A percentile compares a stretch with the other conserved stretches of the same genome.
Evolutionary conservation across 2,329 filamentous ascomycete species (phyloP).

Genomic region (Corinectria fuckeliana): DNA sequence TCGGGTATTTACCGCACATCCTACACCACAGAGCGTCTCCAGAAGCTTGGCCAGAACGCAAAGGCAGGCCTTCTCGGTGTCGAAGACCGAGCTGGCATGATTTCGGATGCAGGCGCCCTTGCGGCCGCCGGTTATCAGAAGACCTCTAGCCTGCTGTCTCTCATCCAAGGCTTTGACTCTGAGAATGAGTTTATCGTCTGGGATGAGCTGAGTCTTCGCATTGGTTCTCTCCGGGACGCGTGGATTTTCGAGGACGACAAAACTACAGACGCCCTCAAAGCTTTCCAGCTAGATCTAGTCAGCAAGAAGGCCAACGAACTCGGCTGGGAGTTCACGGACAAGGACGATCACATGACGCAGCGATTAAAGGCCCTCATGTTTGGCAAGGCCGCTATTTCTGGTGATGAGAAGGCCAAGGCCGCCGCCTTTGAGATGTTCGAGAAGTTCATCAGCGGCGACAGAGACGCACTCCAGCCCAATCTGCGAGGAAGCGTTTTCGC

Average conservation of each 20-base stretch:
- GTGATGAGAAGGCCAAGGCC: slow-evolving; percentile 78
- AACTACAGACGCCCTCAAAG: slow-evolving; percentile 76
- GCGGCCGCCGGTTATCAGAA: slow-evolving; percentile 91
- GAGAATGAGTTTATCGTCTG: slow-evolving; percentile 93
- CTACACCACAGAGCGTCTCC: slow-evolving; percentile 81
- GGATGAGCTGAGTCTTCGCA: slow-evolving; percentile 85
- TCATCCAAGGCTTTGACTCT: slow-evolving; percentile 82
- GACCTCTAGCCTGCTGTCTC: slow-evolving; percentile 84
- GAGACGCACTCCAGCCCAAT: slow-evolving; percentile 86
- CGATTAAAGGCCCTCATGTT: slow-evolving; percentile 96
- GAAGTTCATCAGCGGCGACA: slow-evolving; percentile 82
- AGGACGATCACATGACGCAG: slow-evolving; percentile 87
- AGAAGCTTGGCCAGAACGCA: slow-evolving; percentile 87
- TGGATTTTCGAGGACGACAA: slow-evolving; percentile 82
- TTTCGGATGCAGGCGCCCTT: slow-evolving; percentile 88
- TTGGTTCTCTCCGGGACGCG: slow-evolving; percentile 79
- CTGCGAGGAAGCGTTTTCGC: slow-evolving; percentile 86
- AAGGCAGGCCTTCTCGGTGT: slow-evolving; percentile 75
- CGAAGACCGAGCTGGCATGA: slow-evolving; percentile 93
- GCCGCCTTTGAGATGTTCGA: slow-evolving; percentile 90
- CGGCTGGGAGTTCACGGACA: slow-evolving; percentile 86
- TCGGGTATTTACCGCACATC: slow-evolving; percentile 91
- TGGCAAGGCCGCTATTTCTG: slow-evolving; percentile 78
- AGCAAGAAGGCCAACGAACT: slow-evolving; percentile 82
- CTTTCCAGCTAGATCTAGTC: slow-evolving; percentile 81